Base-by-base conservation (phyloP, 2,329 filamentous ascomycete genomes). In the Alternaria infectoria region DNA sequence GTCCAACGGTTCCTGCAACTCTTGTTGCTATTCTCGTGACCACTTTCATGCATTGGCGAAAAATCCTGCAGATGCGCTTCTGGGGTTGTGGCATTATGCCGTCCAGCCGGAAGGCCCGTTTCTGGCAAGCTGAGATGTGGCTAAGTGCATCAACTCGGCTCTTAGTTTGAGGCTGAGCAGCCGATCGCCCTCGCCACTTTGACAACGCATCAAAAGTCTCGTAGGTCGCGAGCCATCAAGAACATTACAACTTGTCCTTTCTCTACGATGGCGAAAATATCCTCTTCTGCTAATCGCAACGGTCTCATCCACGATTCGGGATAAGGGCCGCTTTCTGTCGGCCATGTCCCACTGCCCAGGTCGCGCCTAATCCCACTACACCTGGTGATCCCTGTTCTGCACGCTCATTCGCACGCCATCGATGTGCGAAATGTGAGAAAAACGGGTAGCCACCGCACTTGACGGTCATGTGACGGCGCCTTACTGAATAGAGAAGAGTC, bases 121-220 rank as follows among this genome's bases (percentile, higher is more conserved):
- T 40, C 62, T 58, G 63, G 56, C 60, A 61, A 74, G 75, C 73
- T 76, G 66, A 67, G 69, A 65, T 70, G 74, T 76, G 74, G 73
- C 74, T 76, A 71, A 59, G 75, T 73, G 71, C 70, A 65, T 68
- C 56, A 51, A 65, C 50, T 65, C 62, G 61, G 61, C 61, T 52
- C 49, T 47, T 72, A 73, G 69, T 26, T 15, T 74, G 77, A 77
- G 76, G 77, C 77, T 79, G 76, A 70, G 76, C 61, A 46, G 40
- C 51, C 49, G 69, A 72, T 74, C 71, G 50, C 49, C 66, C 63
- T 75, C 71, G 74, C 74, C 74, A 75, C 73, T 63, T 57, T 72
- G 74, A 72, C 74, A 77, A 68, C 74, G 67, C 74, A 76, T 75
- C 70, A 72, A 73, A 67, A 66, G 58, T 61, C 60, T 62, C 63